Conservation (phyloP, 2,329 filamentous ascomycete species). For the Seiridium cupressi region DNA sequence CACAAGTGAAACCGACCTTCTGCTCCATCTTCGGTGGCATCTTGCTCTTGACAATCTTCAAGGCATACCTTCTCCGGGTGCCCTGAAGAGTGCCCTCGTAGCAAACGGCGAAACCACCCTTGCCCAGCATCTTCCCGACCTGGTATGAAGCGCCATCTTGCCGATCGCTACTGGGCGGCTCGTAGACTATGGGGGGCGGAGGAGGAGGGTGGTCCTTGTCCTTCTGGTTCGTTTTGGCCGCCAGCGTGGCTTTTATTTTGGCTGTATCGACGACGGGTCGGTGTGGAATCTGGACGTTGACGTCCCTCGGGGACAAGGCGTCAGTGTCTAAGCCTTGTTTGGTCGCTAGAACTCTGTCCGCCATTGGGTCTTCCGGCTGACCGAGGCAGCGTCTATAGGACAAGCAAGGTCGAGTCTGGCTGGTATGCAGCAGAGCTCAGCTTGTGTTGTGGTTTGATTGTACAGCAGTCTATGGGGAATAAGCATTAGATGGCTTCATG, state of each 20-base stretch:
- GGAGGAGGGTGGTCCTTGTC: slow-evolving; percentile 67
- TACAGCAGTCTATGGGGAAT: not conserved
- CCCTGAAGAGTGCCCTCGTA: slow-evolving; percentile 69
- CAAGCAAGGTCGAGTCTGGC: slow-evolving; percentile 10
- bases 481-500: slow-evolving; percentile 9
- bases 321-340: slow-evolving; percentile 57
- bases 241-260: slow-evolving; percentile 48
- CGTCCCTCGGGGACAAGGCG: slow-evolving; percentile 64
- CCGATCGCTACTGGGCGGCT: slow-evolving; percentile 67
- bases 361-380: slow-evolving; percentile 31
- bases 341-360: slow-evolving; percentile 44
- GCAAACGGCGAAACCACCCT: slow-evolving; percentile 81
- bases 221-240: slow-evolving; percentile 35
- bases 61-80: slow-evolving; percentile 66
- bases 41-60: slow-evolving; percentile 81
- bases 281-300: slow-evolving; percentile 54
- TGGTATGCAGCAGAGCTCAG: slow-evolving; percentile 9
- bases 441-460: slow-evolving; percentile 2
- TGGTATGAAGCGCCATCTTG: slow-evolving; percentile 70
- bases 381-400: slow-evolving; percentile 6
- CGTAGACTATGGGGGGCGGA: slow-evolving; percentile 57
- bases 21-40: slow-evolving; percentile 84
- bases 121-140: slow-evolving; percentile 72
- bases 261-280: slow-evolving; percentile 32
- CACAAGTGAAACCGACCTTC: slow-evolving; percentile 54